These are phyloP conservation scores for Groenewaldozyma tartarivorans DNA, from an alignment of 805 yeast genomes.

Conservation along the genomic window DNA sequence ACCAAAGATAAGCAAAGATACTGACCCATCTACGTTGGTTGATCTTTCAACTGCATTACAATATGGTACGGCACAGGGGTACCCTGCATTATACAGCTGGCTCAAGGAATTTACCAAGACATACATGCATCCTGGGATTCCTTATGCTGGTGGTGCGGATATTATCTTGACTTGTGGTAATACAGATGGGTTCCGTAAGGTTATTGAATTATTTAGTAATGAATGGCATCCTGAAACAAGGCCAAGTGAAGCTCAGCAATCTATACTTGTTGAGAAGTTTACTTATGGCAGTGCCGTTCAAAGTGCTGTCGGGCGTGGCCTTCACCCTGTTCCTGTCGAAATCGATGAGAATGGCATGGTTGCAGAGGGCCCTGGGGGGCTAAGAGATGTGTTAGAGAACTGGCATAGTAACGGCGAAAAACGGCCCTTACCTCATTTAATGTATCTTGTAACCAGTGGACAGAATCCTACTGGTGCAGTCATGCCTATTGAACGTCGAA, in stretches of 20 bases:
- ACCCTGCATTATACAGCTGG: conserved; percentile 57
- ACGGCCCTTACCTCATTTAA: conserved; percentile 67
- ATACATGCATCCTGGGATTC: conserved; percentile 9
- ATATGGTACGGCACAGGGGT: conserved; percentile 82
- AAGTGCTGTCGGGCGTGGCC: conserved; percentile 64
- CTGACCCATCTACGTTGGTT: conserved; percentile 47
- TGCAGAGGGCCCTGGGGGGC: conserved; percentile 61
- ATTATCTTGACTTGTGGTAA: conserved; percentile 66
- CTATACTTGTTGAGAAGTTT: conserved; percentile 65
- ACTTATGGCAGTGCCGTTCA: conserved; percentile 77
- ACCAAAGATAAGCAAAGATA: conserved; percentile 9
- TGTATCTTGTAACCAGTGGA: conserved; percentile 90
- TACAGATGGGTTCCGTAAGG: conserved; percentile 79
- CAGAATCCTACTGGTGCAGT: conserved; percentile 97
- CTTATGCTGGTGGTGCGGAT: conserved; percentile 56
- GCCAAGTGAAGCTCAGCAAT: conserved; percentile 7
- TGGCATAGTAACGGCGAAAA: conserved; percentile 50
- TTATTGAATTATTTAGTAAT: conserved; percentile 61
- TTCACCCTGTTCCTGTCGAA: conserved; percentile 58
- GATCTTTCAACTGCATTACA: conserved; percentile 61
- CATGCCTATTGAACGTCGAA: conserved; percentile 64
- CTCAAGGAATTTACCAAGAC: conserved; percentile 52
- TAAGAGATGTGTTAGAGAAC: conserved; percentile 48
- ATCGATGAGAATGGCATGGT: conserved; percentile 72
- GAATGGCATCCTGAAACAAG: conserved; percentile 50